Evolutionary conservation across 2,329 filamentous ascomycete genomes (phyloP).

Genomic region (Gaeumannomyces tritici): DNA sequence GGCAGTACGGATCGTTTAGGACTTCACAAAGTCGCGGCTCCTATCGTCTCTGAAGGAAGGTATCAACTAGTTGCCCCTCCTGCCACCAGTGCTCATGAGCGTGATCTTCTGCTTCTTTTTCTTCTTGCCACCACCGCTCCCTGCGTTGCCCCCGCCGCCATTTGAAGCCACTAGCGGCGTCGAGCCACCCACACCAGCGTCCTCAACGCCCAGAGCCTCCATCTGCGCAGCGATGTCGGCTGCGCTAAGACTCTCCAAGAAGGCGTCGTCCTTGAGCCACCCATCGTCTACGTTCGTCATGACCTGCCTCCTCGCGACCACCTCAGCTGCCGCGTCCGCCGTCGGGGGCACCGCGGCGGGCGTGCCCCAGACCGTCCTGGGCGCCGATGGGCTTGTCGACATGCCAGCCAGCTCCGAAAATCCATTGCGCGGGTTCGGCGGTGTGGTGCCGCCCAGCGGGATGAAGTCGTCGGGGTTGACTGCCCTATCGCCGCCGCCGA

Average conservation of each 20-base stretch:
- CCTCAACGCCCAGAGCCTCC: conserved; percentile 38
- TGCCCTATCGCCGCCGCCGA: conserved; percentile 14
- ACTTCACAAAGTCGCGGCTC: not conserved
- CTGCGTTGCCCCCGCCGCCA: conserved; percentile 10
- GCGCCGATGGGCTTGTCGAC: conserved; percentile 69
- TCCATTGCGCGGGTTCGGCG: conserved; percentile 47
- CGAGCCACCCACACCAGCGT: conserved; percentile 9
- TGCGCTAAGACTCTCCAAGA: conserved; percentile 57
- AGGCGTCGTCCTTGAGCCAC: conserved; percentile 76
- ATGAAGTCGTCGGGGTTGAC: conserved; percentile 55
- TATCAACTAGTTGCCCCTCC: conserved; percentile 24
- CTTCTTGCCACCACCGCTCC: conserved; percentile 39
- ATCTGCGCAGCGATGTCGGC: conserved; percentile 53
- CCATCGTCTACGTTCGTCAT: conserved; percentile 67
- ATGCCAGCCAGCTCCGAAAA: conserved; percentile 65
- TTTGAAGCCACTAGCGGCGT: conserved; percentile 7
- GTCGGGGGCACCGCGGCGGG: conserved; percentile 53
- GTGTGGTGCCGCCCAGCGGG: conserved; percentile 45
- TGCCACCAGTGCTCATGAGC: conserved; percentile 58
- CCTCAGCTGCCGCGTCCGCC: conserved; percentile 10
- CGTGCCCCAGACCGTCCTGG: conserved; percentile 91
- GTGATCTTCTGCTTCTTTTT: conserved; percentile 68
- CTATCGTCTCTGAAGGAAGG: not conserved
- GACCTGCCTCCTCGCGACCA: conserved; percentile 18
- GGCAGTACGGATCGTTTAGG: not conserved